These are phyloP conservation scores for Sphagnum tenellum DNA, from an alignment of 225 moss, liverwort and hornwort species.

Conservation along the genomic window DNA sequence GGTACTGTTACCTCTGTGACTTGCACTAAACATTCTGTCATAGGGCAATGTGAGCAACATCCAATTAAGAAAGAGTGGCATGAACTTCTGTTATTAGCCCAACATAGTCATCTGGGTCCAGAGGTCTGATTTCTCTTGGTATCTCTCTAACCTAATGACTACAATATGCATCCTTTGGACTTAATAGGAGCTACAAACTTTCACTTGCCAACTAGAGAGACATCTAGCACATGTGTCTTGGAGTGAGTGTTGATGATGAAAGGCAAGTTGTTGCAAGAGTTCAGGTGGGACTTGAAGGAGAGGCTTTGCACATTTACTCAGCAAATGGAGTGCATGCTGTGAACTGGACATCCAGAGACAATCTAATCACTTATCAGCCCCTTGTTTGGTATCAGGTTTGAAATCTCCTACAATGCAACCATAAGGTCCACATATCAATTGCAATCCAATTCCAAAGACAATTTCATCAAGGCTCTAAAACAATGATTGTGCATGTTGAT, in stretches of 20 bases:
- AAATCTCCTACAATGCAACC: neutral
- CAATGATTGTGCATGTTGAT: neutral
- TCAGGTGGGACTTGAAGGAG: conserved; percentile 79
- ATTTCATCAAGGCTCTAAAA: neutral
- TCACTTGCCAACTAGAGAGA: too few species aligned
- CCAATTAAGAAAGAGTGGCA: too few species aligned
- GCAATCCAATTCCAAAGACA: too few species aligned
- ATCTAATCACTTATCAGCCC: conserved; percentile 20
- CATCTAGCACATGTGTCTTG: too few species aligned
- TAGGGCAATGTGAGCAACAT: neutral
- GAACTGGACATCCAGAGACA: conserved; percentile 35
- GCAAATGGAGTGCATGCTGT: conserved; percentile 32
- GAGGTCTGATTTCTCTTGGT: too few species aligned
- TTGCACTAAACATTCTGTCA: neutral
- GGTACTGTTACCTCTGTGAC: conserved; percentile 16
- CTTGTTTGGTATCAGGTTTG: conserved; percentile 82
- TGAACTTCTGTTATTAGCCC: too few species aligned
- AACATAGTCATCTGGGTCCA: too few species aligned
- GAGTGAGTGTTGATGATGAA: too few species aligned
- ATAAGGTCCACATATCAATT: too few species aligned
- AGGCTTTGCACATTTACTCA: conserved; percentile 28
- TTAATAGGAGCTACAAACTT: too few species aligned
- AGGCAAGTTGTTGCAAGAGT: neutral
- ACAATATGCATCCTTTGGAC: too few species aligned
- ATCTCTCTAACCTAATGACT: too few species aligned